Evolutionary conservation across 257 asterid genomes (phyloP).

Genomic region (Galeopsis tetrahit): DNA sequence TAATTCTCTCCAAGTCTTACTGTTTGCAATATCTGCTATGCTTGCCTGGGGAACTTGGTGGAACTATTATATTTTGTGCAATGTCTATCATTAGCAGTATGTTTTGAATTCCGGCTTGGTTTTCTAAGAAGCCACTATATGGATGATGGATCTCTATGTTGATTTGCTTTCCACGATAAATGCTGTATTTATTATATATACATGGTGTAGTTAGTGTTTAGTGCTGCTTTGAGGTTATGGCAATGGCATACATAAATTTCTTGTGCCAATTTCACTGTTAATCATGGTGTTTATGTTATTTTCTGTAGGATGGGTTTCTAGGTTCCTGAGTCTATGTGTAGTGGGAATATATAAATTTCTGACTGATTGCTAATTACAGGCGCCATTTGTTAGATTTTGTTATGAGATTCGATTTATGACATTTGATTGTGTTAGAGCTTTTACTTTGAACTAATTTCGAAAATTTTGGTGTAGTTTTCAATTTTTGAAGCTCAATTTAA

Average conservation of each 20-base stretch:
- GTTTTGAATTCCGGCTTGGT: background rate
- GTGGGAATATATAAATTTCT: constrained; percentile 12
- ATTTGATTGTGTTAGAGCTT: constrained; percentile 3
- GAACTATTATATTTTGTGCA: constrained; percentile 7
- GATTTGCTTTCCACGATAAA: background rate
- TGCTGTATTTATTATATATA: background rate
- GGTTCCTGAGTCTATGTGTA: constrained; percentile 15
- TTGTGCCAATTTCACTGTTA: background rate
- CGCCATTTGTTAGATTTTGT: background rate
- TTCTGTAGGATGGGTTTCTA: constrained; percentile 1
- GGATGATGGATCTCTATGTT: background rate
- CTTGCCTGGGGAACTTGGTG: constrained; percentile 1
- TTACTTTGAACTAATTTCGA: background rate
- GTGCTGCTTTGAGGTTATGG: background rate
- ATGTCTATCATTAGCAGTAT: background rate
- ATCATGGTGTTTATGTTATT: background rate
- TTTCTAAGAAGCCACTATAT: constrained; percentile 2
- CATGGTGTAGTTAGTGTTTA: background rate
- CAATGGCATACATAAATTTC: background rate
- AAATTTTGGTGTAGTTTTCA: background rate
- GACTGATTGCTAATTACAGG: background rate
- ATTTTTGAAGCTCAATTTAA: background rate
- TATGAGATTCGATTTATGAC: constrained; percentile 5
- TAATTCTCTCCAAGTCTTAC: constrained; percentile 16
- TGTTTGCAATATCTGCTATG: constrained; percentile 8